Conservation (phyloP, 768 basidiomycete genomes). For the Mycena vitilis region DNA sequence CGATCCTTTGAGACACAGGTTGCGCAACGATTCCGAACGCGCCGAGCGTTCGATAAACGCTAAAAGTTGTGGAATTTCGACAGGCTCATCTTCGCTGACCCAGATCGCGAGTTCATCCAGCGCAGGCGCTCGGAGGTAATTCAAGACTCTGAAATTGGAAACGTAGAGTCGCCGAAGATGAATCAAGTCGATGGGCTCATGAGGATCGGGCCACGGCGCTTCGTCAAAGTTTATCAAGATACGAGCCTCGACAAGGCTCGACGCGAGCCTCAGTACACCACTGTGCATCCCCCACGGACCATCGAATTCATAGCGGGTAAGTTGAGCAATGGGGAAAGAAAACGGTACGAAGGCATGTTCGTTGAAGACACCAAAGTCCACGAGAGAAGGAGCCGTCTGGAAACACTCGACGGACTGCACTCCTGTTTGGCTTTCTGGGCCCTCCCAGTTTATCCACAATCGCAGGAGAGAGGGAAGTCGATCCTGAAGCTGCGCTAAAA, state of each 20-base stretch:
- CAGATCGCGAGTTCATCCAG: background rate
- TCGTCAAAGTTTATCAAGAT: background rate
- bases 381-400: background rate
- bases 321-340: conserved; percentile 11
- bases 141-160: background rate
- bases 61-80: too few species aligned
- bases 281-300: conserved; percentile 9
- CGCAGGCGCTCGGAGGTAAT: background rate
- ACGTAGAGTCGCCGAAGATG: background rate
- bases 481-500: background rate
- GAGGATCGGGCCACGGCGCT: too few species aligned
- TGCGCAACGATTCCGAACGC: too few species aligned
- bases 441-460: background rate
- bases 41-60: too few species aligned
- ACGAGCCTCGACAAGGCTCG: conserved; percentile 8
- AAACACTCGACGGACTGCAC: conserved; percentile 5
- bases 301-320: background rate
- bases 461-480: background rate
- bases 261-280: background rate
- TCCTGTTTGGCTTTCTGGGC: background rate
- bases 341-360: background rate
- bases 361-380: background rate
- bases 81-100: too few species aligned
- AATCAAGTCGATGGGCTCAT: background rate
- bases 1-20: too few species aligned